Evolutionary conservation across 805 yeast species (phyloP).

Genomic region (Pichia sporocuriosa): DNA sequence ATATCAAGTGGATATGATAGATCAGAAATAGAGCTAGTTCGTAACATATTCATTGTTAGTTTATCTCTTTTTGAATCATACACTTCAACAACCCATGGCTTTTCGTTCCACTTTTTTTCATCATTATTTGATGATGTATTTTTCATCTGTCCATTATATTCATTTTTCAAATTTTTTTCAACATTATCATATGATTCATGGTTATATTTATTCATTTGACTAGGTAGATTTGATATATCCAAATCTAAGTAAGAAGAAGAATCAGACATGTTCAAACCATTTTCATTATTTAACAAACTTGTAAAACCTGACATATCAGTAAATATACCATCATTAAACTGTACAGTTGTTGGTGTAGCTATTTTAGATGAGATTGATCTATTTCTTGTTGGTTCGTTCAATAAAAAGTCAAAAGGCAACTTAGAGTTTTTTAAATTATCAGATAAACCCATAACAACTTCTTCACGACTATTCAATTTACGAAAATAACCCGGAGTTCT

Average conservation of each 20-base stretch:
- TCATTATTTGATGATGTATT: neutral
- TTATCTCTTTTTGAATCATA: conserved; percentile 44
- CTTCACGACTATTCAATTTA: neutral
- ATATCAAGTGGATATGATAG: conserved; percentile 6
- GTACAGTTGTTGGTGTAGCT: neutral
- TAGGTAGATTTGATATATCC: too few relatives aligned
- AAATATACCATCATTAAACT: neutral
- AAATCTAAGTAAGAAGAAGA: too few relatives aligned
- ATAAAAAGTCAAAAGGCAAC: conserved; percentile 8
- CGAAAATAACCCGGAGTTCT: conserved; percentile 40
- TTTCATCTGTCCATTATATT: neutral
- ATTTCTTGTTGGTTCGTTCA: conserved; percentile 7
- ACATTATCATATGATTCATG: too few relatives aligned
- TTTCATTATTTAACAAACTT: neutral
- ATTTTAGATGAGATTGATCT: neutral
- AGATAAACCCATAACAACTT: conserved; percentile 4
- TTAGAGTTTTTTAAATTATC: neutral
- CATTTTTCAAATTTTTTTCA: too few relatives aligned
- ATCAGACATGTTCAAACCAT: too few relatives aligned
- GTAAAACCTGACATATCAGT: neutral
- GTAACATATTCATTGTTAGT: conserved; percentile 40
- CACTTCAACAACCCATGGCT: conserved; percentile 53
- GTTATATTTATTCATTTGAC: too few relatives aligned
- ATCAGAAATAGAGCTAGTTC: conserved; percentile 25
- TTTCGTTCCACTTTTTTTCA: conserved; percentile 15